Evolutionary conservation across 108 stramenopile species (phyloP).

Genomic region (Schizochytrium sp.): DNA sequence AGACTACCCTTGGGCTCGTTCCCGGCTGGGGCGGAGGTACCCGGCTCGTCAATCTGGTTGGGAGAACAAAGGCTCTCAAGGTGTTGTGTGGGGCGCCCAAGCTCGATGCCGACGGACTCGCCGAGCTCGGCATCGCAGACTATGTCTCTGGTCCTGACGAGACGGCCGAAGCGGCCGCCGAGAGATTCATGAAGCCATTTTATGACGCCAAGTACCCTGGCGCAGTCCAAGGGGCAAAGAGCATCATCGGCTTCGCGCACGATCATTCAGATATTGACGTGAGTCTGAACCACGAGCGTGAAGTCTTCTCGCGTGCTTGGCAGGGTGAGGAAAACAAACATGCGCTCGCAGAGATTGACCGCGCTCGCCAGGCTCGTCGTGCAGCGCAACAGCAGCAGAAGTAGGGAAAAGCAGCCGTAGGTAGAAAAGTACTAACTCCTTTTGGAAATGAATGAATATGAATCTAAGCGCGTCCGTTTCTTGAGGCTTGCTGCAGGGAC

Average conservation of each 20-base stretch:
- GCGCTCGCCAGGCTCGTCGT: background rate
- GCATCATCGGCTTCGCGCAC: background rate
- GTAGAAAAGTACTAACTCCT: background rate
- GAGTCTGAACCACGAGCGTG: background rate
- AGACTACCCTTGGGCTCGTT: background rate
- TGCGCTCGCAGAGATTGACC: background rate
- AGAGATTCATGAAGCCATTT: background rate
- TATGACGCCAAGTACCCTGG: background rate
- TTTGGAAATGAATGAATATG: background rate
- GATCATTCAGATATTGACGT: background rate
- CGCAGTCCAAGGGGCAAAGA: background rate
- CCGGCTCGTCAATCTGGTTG: background rate
- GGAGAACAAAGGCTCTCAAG: background rate
- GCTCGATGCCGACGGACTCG: background rate
- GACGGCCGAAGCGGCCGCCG: background rate
- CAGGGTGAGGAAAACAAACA: background rate
- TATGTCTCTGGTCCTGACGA: background rate
- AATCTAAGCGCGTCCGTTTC: too few relatives aligned
- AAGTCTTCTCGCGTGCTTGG: background rate
- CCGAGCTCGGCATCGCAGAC: background rate
- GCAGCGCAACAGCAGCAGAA: background rate
- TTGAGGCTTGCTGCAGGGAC: too few relatives aligned
- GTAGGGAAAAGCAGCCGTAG: background rate
- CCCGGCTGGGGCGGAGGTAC: constrained; percentile 4
- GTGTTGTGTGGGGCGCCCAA: background rate